Conservation (phyloP, 108 stramenopile species). For the Fragilaria crotonensis region DNA sequence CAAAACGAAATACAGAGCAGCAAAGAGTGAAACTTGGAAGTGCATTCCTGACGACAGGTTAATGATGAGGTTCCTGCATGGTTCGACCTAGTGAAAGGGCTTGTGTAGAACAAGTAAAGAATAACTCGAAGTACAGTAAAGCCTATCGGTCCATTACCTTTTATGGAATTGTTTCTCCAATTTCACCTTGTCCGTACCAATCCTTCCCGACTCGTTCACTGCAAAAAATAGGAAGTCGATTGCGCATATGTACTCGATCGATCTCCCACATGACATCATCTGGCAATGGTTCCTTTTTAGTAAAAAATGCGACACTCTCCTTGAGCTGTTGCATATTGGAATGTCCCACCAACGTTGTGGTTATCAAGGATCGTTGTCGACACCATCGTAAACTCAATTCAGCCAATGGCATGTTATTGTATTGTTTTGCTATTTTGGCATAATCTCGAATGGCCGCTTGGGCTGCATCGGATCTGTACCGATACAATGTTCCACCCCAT, state of each 20-base stretch:
- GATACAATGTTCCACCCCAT: constrained; percentile 78
- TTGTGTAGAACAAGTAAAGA: no score
- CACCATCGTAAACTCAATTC: constrained; percentile 81
- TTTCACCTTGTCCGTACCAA: constrained; percentile 84
- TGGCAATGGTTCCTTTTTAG: constrained; percentile 55
- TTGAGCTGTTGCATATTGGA: constrained; percentile 71
- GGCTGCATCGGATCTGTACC: constrained; percentile 78
- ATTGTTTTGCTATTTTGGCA: constrained; percentile 49
- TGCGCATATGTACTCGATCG: constrained; percentile 82
- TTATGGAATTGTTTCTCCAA: constrained; percentile 86
- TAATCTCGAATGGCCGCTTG: constrained; percentile 73
- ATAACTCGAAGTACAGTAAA: no score
- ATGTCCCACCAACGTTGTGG: constrained; percentile 86
- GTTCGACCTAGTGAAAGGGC: no score
- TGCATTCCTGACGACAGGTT: no score
- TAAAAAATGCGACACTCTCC: constrained; percentile 56
- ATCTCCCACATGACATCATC: constrained; percentile 85
- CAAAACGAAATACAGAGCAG: no score
- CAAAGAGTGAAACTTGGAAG: no score
- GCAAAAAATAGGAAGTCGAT: constrained; percentile 81
- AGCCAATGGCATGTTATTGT: constrained; percentile 57
- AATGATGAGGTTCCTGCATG: no score
- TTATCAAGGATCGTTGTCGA: constrained; percentile 60
- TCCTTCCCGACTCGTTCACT: constrained; percentile 69
- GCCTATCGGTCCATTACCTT: not conserved